phyloP scores from a whole-genome alignment of 2,329 filamentous ascomycete species.

The Thelonectria rubi region DNA sequence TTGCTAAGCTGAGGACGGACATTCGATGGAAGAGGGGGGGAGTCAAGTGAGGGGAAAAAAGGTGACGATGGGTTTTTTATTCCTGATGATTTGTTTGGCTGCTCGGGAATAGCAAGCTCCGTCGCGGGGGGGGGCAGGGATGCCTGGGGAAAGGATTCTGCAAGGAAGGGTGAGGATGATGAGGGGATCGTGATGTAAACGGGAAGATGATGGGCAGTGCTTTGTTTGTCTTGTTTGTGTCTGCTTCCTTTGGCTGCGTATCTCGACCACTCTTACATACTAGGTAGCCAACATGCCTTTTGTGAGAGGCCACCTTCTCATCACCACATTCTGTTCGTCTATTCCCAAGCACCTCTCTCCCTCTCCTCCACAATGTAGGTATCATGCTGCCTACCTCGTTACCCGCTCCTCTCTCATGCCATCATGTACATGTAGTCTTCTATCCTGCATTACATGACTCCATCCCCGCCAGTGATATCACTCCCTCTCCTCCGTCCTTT shows the following conservation, averaged over 20 bases:
- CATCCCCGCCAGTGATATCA: conserved; percentile 8
- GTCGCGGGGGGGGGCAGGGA: neutral
- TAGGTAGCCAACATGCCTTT: too few relatives aligned
- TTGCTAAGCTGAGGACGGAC: conserved; percentile 39
- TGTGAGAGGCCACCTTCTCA: neutral
- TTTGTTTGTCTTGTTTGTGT: neutral
- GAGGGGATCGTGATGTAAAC: neutral
- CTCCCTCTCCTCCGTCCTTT: neutral
- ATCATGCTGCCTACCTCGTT: neutral
- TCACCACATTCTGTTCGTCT: neutral
- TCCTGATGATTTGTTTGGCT: conserved; percentile 2
- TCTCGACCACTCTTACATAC: too few relatives aligned
- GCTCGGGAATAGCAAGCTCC: neutral
- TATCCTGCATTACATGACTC: neutral
- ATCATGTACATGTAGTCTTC: conserved; percentile 7
- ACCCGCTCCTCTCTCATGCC: conserved; percentile 3
- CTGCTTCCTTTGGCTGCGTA: too few relatives aligned
- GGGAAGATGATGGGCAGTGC: neutral
- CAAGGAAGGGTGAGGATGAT: neutral
- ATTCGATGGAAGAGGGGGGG: conserved; percentile 35
- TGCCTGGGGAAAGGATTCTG: conserved; percentile 1
- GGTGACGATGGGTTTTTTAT: neutral
- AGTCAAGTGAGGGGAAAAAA: neutral
- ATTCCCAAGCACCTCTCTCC: neutral
- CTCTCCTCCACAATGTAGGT: neutral